Conservation (phyloP, 345 rosid genomes). For the rapeseed (Brassica napus) region DNA sequence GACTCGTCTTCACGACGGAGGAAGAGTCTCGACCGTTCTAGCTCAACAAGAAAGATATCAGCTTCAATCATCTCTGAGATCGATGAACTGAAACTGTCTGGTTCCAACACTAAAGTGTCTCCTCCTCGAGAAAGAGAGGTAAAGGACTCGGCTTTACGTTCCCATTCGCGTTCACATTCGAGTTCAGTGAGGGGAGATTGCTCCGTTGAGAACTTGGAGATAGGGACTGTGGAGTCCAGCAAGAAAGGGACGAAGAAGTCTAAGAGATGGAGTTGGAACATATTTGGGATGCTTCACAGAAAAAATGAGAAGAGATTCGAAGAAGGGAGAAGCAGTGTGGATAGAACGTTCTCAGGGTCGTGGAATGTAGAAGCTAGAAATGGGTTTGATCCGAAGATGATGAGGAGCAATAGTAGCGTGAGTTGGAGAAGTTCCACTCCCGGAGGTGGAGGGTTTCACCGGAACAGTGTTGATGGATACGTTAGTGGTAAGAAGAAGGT, state of each 20-base stretch:
- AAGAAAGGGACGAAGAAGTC: constrained; percentile 69
- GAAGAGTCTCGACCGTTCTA: constrained; percentile 85
- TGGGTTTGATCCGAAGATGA: constrained; percentile 69
- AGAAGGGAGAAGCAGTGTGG: constrained; percentile 64
- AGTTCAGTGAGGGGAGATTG: constrained; percentile 76
- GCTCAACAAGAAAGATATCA: constrained; percentile 72
- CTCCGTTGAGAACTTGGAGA: constrained; percentile 63
- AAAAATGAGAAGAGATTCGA: constrained; percentile 34
- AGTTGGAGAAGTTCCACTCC: constrained; percentile 80
- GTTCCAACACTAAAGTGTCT: constrained; percentile 66
- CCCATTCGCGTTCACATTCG: constrained; percentile 35
- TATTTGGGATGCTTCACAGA: constrained; percentile 78
- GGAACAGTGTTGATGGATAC: constrained; percentile 59
- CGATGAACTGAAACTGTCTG: constrained; percentile 60
- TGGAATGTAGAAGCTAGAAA: constrained; percentile 72
- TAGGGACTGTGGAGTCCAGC: constrained; percentile 40
- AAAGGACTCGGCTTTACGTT: constrained; percentile 9
- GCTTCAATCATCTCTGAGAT: constrained; percentile 82
- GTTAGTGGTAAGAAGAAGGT: constrained; percentile 60
- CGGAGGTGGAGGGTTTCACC: constrained; percentile 42
- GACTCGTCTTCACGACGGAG: constrained; percentile 82
- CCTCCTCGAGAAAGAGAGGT: constrained; percentile 35
- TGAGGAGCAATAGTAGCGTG: constrained; percentile 92
- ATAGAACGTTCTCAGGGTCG: constrained; percentile 77
- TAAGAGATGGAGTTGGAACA: constrained; percentile 81